Evolutionary conservation across 1,139 yeast species (phyloP).

Genomic region (Candida tropicalis): DNA sequence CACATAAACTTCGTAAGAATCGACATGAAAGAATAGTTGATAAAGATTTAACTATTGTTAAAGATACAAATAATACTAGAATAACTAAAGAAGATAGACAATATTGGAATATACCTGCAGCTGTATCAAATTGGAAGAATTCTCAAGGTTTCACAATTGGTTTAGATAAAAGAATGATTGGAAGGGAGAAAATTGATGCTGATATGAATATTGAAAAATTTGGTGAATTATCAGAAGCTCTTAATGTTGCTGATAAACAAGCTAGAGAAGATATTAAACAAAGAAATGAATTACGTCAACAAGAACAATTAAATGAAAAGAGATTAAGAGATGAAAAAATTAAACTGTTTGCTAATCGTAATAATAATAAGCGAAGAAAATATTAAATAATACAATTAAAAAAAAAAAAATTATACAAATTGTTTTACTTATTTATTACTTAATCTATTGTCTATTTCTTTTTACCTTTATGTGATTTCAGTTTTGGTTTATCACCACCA

Average conservation of each 20-base stretch:
- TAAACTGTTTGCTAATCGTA: slow-evolving; percentile 55
- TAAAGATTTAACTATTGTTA: slow-evolving; percentile 54
- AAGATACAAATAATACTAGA: slow-evolving; percentile 31
- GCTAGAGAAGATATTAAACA: slow-evolving; percentile 72
- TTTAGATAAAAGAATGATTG: slow-evolving; percentile 74
- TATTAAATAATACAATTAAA: slow-evolving; percentile 2
- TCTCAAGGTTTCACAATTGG: slow-evolving; percentile 88
- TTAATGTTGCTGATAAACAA: slow-evolving; percentile 70
- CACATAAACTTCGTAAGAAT: slow-evolving; percentile 72
- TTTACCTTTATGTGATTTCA: slow-evolving; percentile 27
- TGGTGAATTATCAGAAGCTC: slow-evolving; percentile 66
- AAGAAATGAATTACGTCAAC: slow-evolving; percentile 60
- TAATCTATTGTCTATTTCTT: slow-evolving; percentile 8
- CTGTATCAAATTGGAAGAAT: slow-evolving; percentile 95
- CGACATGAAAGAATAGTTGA: slow-evolving; percentile 67
- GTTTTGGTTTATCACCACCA: slow-evolving; percentile 48
- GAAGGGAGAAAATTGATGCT: slow-evolving; percentile 46
- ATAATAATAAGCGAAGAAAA: slow-evolving; percentile 41
- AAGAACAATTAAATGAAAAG: slow-evolving; percentile 29
- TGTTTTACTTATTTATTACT: neutral
- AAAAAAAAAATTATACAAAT: slow-evolving; percentile 4
- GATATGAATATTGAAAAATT: slow-evolving; percentile 61
- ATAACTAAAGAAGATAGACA: slow-evolving; percentile 77
- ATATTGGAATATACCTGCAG: slow-evolving; percentile 89
- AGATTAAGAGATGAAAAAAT: slow-evolving; percentile 61